A percentile compares a stretch with the other conserved stretches of the same genome.
phyloP scores from a whole-genome alignment of 148 eudicot species.

The Nepenthes gracilis region DNA sequence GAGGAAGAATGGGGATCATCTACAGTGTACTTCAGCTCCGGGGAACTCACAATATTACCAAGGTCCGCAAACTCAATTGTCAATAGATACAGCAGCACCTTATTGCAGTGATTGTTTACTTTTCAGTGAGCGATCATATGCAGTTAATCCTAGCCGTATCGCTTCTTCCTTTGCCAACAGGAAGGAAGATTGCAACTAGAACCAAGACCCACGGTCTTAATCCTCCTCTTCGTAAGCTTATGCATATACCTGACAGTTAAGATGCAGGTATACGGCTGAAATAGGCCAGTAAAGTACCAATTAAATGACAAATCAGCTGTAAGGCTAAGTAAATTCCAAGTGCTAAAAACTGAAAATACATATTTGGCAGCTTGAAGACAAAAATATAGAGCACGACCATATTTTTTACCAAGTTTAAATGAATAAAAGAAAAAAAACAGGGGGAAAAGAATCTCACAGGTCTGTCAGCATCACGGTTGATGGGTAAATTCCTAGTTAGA shows the following conservation, averaged over 20 bases:
- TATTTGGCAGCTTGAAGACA: too few species aligned
- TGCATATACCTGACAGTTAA: conserved; percentile 49
- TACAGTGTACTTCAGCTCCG: conserved; percentile 48
- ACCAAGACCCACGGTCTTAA: conserved; percentile 16
- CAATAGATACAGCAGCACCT: conserved; percentile 31
- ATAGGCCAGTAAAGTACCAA: too few species aligned
- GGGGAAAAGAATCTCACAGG: too few species aligned
- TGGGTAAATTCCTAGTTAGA: too few species aligned
- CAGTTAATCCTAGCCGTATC: conserved; percentile 72
- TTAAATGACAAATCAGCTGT: too few species aligned
- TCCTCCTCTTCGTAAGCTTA: conserved; percentile 50
- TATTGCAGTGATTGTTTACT: conserved; percentile 50
- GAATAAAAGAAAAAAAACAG: neutral
- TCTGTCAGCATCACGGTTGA: too few species aligned
- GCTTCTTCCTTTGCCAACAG: conserved; percentile 31
- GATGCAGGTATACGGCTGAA: neutral
- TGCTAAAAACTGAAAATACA: too few species aligned
- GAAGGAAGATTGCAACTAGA: conserved; percentile 15
- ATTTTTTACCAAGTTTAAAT: too few species aligned
- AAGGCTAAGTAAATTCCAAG: too few species aligned
- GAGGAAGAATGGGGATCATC: conserved; percentile 56
- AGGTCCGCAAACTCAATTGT: conserved; percentile 25
- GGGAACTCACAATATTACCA: conserved; percentile 11
- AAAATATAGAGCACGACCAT: too few species aligned
- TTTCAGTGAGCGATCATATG: conserved; percentile 42